Percentiles rank a stretch among this genome's conserved stretches.
Evolutionary conservation across 441 rosid genomes (phyloP).

Genomic region (Adansonia rubrostipa): DNA sequence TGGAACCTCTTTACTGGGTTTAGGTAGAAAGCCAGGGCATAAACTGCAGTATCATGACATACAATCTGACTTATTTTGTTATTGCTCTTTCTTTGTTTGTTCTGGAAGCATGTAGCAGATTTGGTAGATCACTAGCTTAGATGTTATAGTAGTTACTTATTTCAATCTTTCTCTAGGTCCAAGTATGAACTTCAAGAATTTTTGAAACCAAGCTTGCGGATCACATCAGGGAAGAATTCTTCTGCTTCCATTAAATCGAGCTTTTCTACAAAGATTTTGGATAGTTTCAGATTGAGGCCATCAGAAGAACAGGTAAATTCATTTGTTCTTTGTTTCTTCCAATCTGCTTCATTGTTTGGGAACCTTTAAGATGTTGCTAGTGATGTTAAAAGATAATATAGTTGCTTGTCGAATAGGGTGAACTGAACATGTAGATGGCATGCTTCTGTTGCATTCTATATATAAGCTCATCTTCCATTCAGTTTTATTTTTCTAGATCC

Average conservation of each 20-base stretch:
- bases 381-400: neutral
- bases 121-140: slow-evolving; percentile 12
- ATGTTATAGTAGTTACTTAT: slow-evolving; percentile 19
- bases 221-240: slow-evolving; percentile 57
- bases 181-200: slow-evolving; percentile 96
- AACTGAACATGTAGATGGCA: no score
- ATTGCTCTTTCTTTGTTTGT: neutral
- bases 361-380: neutral
- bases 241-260: slow-evolving; percentile 52
- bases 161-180: slow-evolving; percentile 57
- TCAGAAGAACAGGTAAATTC: slow-evolving; percentile 53
- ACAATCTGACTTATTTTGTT: neutral
- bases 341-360: neutral
- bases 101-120: neutral
- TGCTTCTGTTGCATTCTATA: no score
- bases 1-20: slow-evolving; percentile 1
- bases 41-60: neutral
- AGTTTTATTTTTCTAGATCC: no score
- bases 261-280: slow-evolving; percentile 62
- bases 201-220: slow-evolving; percentile 87
- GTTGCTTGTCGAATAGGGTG: no score
- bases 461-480: no score
- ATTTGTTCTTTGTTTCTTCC: neutral
- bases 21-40: neutral
- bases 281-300: slow-evolving; percentile 64